phyloP scores from a whole-genome alignment of 805 yeast species.

The Yamadazyma akitaensis region DNA sequence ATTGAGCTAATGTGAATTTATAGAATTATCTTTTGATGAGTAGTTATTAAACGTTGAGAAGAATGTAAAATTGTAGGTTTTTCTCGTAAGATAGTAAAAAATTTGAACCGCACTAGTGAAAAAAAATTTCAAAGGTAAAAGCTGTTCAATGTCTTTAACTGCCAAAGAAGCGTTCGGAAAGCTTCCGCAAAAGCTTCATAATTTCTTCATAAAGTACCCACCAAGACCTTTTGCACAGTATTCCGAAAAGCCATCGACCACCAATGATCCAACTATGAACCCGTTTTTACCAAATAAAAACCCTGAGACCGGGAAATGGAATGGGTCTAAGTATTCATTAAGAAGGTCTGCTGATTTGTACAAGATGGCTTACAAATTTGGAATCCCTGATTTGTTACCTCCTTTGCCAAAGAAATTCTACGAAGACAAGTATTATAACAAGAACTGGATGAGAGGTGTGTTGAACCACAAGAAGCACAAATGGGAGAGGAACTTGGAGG shows the following conservation, averaged over 20 bases:
- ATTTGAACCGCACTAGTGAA: not conserved
- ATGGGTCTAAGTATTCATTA: constrained; percentile 72
- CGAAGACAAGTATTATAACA: constrained; percentile 69
- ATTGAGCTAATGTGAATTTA: not conserved
- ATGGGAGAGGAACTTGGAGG: constrained; percentile 66
- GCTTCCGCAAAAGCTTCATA: constrained; percentile 68
- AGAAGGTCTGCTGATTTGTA: constrained; percentile 80
- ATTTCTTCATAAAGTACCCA: constrained; percentile 78
- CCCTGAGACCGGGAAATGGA: constrained; percentile 74
- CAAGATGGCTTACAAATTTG: constrained; percentile 78
- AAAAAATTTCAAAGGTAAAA: constrained; percentile 4
- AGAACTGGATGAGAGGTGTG: constrained; percentile 74
- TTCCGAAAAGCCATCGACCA: constrained; percentile 59
- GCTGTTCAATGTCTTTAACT: constrained; percentile 24
- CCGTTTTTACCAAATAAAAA: constrained; percentile 86
- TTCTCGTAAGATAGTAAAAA: not conserved
- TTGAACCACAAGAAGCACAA: constrained; percentile 74
- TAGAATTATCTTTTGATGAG: constrained; percentile 6
- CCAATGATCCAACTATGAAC: constrained; percentile 68
- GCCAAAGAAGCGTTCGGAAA: constrained; percentile 48
- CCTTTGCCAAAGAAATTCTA: constrained; percentile 66
- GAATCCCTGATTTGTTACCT: constrained; percentile 78
- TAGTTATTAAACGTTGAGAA: constrained; percentile 9
- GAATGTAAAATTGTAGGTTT: not conserved
- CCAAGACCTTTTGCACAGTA: constrained; percentile 76